These are phyloP conservation scores for Ceratobasidium sp. DNA, from an alignment of 1,284 basidiomycete genomes.

Conservation along the genomic window DNA sequence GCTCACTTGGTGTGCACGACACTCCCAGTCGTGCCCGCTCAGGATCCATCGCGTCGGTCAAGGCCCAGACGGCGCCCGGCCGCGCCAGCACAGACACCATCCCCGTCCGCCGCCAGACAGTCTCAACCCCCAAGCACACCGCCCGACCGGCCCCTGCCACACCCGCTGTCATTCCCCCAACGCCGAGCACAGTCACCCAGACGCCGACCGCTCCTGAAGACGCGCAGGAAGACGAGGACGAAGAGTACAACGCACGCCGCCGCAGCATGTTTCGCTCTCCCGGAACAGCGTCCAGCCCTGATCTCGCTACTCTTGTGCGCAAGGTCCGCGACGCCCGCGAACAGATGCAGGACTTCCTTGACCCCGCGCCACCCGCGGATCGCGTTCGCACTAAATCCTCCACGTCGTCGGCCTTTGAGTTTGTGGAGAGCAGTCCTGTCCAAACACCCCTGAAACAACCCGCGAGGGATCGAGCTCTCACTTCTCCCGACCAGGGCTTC, in stretches of 20 bases:
- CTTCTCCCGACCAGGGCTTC: constrained; percentile 10
- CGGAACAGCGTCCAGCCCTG: constrained; percentile 86
- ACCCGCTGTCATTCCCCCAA: constrained; percentile 62
- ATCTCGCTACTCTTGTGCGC: constrained; percentile 80
- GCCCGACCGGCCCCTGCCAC: constrained; percentile 40
- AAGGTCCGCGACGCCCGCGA: constrained; percentile 74
- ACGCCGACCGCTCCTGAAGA: constrained; percentile 48
- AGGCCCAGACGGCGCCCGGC: constrained; percentile 50
- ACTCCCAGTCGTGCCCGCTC: constrained; percentile 49
- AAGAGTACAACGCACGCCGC: constrained; percentile 65
- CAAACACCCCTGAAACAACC: constrained; percentile 36
- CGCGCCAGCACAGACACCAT: constrained; percentile 54
- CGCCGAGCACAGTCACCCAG: constrained; percentile 52
- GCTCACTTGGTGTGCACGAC: constrained; percentile 62
- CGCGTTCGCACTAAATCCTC: constrained; percentile 53
- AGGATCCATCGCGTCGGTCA: constrained; percentile 46
- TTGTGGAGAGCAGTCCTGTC: constrained; percentile 15
- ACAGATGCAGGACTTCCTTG: constrained; percentile 2
- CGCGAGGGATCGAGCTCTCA: constrained; percentile 14
- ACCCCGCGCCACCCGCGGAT: constrained; percentile 50
- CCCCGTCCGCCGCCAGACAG: constrained; percentile 26
- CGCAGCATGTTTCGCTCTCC: constrained; percentile 85
- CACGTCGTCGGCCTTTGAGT: constrained; percentile 49
- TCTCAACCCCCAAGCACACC: constrained; percentile 21
- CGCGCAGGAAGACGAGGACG: constrained; percentile 60